Conservation (phyloP, 345 rosid species). For the Salix brachista region DNA sequence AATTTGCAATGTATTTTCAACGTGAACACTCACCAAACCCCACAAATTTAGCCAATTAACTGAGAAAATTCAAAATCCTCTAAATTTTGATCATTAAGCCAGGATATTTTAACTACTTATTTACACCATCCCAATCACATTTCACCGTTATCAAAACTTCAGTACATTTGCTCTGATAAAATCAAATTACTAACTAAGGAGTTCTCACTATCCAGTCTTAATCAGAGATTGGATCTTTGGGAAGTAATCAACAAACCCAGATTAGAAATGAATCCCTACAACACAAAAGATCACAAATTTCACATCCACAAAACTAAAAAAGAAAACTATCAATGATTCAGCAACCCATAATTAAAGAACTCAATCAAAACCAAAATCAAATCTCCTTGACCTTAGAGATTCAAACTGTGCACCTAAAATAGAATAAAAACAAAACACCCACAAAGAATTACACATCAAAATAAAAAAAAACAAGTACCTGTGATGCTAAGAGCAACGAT, state of each 20-base stretch:
- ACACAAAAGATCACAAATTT: background rate
- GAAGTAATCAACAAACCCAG: background rate
- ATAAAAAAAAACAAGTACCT: slow-evolving; percentile 34
- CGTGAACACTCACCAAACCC: background rate
- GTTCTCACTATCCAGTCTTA: background rate
- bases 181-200: background rate
- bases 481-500: slow-evolving; percentile 61
- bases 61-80: background rate
- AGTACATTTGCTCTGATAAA: background rate
- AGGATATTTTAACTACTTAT: background rate
- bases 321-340: background rate
- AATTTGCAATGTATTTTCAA: background rate
- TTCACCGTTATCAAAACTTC: background rate
- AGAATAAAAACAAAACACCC: background rate
- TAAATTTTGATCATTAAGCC: background rate
- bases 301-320: background rate
- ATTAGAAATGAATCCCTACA: background rate
- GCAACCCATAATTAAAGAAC: too few relatives aligned
- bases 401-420: background rate
- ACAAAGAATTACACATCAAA: background rate
- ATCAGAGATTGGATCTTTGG: background rate
- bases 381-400: background rate
- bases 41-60: background rate
- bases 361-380: background rate
- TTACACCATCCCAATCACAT: background rate